Percentiles rank a stretch among this genome's conserved stretches.
Evolutionary conservation across 2,329 filamentous ascomycete genomes (phyloP).

Genomic region (Ilyonectria destructans): DNA sequence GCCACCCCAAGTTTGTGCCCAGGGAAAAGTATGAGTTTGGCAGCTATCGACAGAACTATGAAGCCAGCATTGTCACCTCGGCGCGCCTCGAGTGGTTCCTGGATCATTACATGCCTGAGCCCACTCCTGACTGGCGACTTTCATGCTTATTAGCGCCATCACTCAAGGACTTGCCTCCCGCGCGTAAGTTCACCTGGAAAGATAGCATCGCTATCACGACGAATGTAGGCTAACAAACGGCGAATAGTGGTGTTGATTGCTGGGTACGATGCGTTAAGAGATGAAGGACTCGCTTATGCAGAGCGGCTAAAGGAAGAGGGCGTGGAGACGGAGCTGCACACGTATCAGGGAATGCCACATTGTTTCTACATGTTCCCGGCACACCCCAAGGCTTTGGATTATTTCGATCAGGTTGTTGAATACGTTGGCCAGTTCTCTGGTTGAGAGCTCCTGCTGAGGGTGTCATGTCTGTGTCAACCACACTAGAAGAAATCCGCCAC

Average conservation of each 20-base stretch:
- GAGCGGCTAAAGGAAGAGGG: constrained; percentile 54
- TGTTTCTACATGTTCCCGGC: constrained; percentile 47
- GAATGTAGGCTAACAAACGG: constrained; percentile 10
- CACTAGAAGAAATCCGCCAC: not conserved
- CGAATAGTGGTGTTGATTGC: constrained; percentile 54
- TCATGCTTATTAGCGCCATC: constrained; percentile 55
- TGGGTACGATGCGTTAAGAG: constrained; percentile 56
- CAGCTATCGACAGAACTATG: constrained; percentile 54
- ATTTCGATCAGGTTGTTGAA: constrained; percentile 27
- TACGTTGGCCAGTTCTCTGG: constrained; percentile 22
- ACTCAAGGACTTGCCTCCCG: constrained; percentile 52
- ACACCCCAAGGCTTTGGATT: constrained; percentile 34
- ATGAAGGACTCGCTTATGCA: constrained; percentile 58
- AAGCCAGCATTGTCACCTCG: constrained; percentile 51
- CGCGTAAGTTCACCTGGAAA: constrained; percentile 49
- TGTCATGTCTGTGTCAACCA: not conserved
- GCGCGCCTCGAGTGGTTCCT: constrained; percentile 55
- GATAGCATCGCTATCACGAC: not conserved
- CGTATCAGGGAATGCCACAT: constrained; percentile 56
- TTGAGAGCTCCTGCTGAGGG: not conserved
- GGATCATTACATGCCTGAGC: constrained; percentile 53
- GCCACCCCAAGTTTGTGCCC: constrained; percentile 56
- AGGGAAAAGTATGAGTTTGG: constrained; percentile 54
- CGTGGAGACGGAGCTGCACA: constrained; percentile 51
- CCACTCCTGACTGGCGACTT: constrained; percentile 43